A percentile compares a stretch with the other conserved stretches of the same genome.
Evolutionary conservation across 176 grass and related monocot genomes (phyloP).

Genomic region (bread wheat (Triticum aestivum)): IWGSC_CS_RefSeq_v2.1 NC_057808.1:560854801-560855300

Average conservation of each 20-base stretch:
- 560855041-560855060: background rate
- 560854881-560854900: constrained; percentile 58
- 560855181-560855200: constrained; percentile 50
- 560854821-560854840: constrained; percentile 51
- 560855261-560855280: background rate
- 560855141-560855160: background rate
- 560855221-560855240: constrained; percentile 72
- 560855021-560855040: background rate
- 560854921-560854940: constrained; percentile 46
- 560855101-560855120: constrained; percentile 22
- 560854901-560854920: background rate
- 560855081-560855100: background rate
- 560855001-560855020: no score
- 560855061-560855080: background rate
- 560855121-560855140: constrained; percentile 39
- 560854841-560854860: constrained; percentile 63
- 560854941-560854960: constrained; percentile 61
- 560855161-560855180: constrained; percentile 22
- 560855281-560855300: no score
- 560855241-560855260: constrained; percentile 56
- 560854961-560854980: constrained; percentile 1
- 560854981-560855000: constrained; percentile 14
- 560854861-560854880: constrained; percentile 69
- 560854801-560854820: background rate
- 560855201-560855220: constrained; percentile 75